A percentile compares a stretch with the other conserved stretches of the same genome.
Conservation (phyloP, 768 basidiomycete genomes). For the Boletus speciosus region DNA sequence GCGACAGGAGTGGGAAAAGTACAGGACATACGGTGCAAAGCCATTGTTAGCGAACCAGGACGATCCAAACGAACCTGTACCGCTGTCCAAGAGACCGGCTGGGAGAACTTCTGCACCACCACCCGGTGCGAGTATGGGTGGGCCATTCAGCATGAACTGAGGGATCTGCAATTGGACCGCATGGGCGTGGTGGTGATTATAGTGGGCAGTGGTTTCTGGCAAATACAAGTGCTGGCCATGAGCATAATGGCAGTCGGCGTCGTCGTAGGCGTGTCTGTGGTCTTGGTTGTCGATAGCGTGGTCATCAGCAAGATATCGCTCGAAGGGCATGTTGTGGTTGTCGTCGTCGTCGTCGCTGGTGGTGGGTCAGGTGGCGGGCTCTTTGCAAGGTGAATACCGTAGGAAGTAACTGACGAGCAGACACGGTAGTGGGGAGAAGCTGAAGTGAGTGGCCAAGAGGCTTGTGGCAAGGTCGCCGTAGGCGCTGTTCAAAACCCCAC, state of each 20-base stretch:
- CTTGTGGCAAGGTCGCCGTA: neutral
- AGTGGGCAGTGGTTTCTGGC: neutral
- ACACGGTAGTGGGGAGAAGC: neutral
- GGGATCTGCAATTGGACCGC: conserved; percentile 59
- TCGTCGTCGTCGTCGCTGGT: neutral
- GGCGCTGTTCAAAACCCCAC: neutral
- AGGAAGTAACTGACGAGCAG: neutral
- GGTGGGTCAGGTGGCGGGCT: neutral
- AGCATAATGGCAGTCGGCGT: conserved; percentile 9
- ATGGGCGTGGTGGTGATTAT: conserved; percentile 15
- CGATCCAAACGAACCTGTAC: conserved; percentile 29
- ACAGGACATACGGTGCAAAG: conserved; percentile 30
- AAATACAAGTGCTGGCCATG: conserved; percentile 1
- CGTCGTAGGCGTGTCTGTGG: conserved; percentile 7
- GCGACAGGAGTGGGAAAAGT: neutral
- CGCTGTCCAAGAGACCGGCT: conserved; percentile 33
- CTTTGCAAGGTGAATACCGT: too few species aligned
- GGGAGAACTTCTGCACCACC: conserved; percentile 76
- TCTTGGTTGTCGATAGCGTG: conserved; percentile 8
- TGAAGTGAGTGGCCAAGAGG: neutral
- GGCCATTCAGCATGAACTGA: conserved; percentile 54
- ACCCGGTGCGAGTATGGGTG: conserved; percentile 62
- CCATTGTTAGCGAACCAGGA: conserved; percentile 53
- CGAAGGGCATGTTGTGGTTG: conserved; percentile 38
- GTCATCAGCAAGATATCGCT: conserved; percentile 36